Base-by-base conservation (phyloP, 1,139 yeast genomes). In the Debaryomyces coudertii region DNA sequence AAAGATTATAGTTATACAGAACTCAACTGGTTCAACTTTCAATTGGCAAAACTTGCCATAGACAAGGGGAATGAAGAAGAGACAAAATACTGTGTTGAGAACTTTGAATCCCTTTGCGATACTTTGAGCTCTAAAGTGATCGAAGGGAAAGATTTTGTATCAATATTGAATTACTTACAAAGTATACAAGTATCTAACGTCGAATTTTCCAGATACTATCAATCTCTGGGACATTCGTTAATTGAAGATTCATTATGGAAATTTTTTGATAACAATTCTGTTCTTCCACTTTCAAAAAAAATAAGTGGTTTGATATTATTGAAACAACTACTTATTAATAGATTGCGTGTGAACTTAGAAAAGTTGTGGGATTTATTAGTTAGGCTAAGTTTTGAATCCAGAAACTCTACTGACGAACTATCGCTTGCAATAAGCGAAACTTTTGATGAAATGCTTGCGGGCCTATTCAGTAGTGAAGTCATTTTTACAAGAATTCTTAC, bases 11-110 rank as follows among this genome's bases (percentile, higher is more conserved):
- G 62, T 42, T 70, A 69, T 43, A 51, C 65, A 1, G 76, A 71
- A 22, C 50, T 58, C 45, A 73, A 69, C 48, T 73, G 78, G 79
- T 73, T 70, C 53, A 72, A 70, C 47, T 70, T 65, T 42, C 74
- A 70, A 53, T 49, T 71, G 28, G 69, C 75, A 1, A 67, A 59
- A 27, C 50, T 56, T 3, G 47, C 66, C 1, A 50, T 52, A 28
- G 47, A 43, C 11, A 41, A 42, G 5, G 51, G 35, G 4, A 44
- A 42, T 5, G 43, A 47, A 9, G 44, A 40, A 7, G 54, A 50
- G 7, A 42, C 46, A 1, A 62, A 58, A 2, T 48, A 43, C 5
- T 44, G 55, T 2, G 50, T 60, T 28, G 61, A 60, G n/a, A 43
- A 47, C 8, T 65, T 62, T 40, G 54, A 59, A 33, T 27, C 30